Evolutionary conservation across 305 asterid genomes (phyloP).

Genomic region (Fraxinus velutina): DNA sequence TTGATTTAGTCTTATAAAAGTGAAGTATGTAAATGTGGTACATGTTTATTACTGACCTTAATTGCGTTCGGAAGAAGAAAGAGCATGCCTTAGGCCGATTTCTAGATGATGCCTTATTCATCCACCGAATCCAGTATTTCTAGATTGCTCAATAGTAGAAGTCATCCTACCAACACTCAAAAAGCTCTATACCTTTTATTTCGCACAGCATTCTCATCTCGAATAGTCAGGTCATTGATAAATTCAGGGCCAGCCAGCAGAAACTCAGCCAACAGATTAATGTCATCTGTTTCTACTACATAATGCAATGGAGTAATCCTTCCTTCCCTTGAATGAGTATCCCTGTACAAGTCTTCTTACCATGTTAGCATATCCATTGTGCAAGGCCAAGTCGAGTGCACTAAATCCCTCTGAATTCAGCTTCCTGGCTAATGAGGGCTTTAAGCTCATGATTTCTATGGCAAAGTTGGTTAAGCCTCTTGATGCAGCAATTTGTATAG

Average conservation of each 20-base stretch:
- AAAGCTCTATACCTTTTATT: not conserved
- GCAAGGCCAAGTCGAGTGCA: constrained; percentile 1
- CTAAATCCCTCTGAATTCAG: not conserved
- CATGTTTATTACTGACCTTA: not conserved
- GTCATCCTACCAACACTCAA: constrained; percentile 6
- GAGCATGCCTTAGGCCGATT: no score
- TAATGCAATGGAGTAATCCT: not conserved
- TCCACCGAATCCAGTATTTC: not conserved
- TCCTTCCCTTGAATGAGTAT: constrained; percentile 9
- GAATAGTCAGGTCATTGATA: not conserved
- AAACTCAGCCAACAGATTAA: not conserved
- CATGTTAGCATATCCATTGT: not conserved
- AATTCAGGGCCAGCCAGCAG: not conserved
- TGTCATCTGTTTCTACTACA: constrained; percentile 5
- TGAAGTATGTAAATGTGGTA: not conserved
- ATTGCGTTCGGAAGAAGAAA: not conserved
- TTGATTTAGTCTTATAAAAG: not conserved
- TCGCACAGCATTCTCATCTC: constrained; percentile 7
- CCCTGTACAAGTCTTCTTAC: not conserved
- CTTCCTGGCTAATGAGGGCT: constrained; percentile 1
- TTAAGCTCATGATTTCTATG: not conserved
- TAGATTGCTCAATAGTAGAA: no score
- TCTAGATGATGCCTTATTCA: no score
- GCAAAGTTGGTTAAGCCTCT: not conserved
- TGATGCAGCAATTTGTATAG: constrained; percentile 8